Base-by-base conservation (phyloP, 2,329 filamentous ascomycete species). In the Helicocarpus griseus region DNA sequence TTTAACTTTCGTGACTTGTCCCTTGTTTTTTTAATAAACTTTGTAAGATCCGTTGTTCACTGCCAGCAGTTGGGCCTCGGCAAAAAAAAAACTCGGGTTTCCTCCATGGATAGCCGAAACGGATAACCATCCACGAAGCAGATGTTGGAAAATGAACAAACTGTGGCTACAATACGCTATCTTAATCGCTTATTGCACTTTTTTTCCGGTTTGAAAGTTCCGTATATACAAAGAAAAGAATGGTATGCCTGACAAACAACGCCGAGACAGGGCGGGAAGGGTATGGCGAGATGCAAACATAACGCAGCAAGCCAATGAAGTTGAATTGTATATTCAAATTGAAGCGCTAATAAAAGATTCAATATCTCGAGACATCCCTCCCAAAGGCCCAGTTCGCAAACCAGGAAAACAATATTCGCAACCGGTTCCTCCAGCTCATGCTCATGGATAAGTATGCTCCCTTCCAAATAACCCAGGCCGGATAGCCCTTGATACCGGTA, bases 381-480 rank as follows among this genome's bases (percentile, higher is more conserved):
- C 71, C 71, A 60, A 73, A 73, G 1, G 71, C 4, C 49, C 61
- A 65, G 51, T 73, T 73, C 19, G 71, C 53, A 17, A 67, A 51
- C 72, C 72, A 73, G 28, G 70, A 63, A 54, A 71, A 67, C 43
- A 63, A 58, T 36, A 74, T 64, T 14, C 70, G 59, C 13, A 71
- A 47, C 53, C 68, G 68, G 51, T 73, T 74, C 50, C 70, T 63
- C 72, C 72, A 74, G 51, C 71, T 73, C 48, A 74, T 67, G 36
- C 66, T 72, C 71, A 73, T 74, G 4, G 65, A 69, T 47, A 73
- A 58, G 54, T 73, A 74, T 17, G 70, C 70, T 31, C 65, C 67
- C 49, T 69, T 69, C 72, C 71, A 74, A 7, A 73, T 61, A n/a
- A 71, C 47, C 57, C 64, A 69, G 6, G 71, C 72, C 52, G 63